Percentiles rank a stretch among this genome's conserved stretches.
Evolutionary conservation across 2,329 filamentous ascomycete genomes (phyloP).

Genomic region (Zymoseptoria tritici): DNA sequence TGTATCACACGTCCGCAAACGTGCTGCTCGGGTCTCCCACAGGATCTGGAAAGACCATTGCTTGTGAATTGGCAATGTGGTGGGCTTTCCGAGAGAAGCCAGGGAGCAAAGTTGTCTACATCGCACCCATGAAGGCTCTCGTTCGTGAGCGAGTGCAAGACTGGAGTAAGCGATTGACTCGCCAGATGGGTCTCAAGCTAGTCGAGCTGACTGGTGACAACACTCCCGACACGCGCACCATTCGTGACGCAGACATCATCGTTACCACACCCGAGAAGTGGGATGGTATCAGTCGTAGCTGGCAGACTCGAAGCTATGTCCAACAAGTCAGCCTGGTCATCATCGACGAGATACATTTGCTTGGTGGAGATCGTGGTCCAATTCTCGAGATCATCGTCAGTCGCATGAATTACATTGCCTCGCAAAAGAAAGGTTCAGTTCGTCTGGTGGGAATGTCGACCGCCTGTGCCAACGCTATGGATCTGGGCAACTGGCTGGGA

Average conservation of each 20-base stretch:
- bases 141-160: conserved; percentile 95
- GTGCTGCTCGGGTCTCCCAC: conserved; percentile 93
- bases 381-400: conserved; percentile 94
- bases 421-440: conserved; percentile 82
- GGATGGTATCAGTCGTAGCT: conserved; percentile 98
- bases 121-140: conserved; percentile 97
- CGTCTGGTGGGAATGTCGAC: conserved; percentile 97
- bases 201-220: conserved; percentile 97
- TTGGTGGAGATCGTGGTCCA: conserved; percentile 93
- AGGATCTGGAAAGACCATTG: conserved; percentile 94
- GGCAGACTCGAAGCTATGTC: conserved; percentile 96
- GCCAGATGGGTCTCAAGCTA: conserved; percentile 76
- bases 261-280: conserved; percentile 99
- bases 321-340: conserved; percentile 92
- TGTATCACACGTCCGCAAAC: conserved; percentile 88
- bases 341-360: conserved; percentile 94
- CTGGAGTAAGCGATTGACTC: conserved; percentile 76
- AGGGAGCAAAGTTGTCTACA: conserved; percentile 96
- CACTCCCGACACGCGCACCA: conserved; percentile 91
- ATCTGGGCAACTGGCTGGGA: conserved; percentile 92
- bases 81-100: conserved; percentile 94
- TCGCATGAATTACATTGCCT: conserved; percentile 97
- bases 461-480: conserved; percentile 89
- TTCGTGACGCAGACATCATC: conserved; percentile 92
- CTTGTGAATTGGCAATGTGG: conserved; percentile 97